Evolutionary conservation across 805 yeast genomes (phyloP).

Genomic region (Lipomyces yamanashiensis): DNA sequence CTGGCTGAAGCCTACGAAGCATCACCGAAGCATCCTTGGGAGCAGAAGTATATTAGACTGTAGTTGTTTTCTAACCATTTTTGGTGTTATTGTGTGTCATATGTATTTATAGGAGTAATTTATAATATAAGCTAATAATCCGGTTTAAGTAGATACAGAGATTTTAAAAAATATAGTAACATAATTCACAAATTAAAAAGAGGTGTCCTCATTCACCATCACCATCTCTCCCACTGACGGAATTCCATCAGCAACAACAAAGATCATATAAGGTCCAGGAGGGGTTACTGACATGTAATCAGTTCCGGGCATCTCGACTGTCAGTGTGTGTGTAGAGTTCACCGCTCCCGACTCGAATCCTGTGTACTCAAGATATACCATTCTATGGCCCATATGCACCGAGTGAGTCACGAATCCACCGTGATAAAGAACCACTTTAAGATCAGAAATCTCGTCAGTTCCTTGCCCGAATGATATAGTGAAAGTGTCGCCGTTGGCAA

Average conservation of each 20-base stretch:
- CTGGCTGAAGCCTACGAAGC: conserved; percentile 39
- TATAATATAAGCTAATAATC: too few relatives aligned
- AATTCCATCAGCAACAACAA: conserved; percentile 32
- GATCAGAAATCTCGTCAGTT: not conserved
- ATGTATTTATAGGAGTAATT: conserved; percentile 2
- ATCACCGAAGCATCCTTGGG: not conserved
- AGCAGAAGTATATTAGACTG: not conserved
- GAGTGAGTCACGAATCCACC: conserved; percentile 35
- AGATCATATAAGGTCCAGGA: conserved; percentile 31
- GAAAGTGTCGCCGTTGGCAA: conserved; percentile 25
- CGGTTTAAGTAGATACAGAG: not conserved
- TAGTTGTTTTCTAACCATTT: not conserved
- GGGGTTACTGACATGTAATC: conserved; percentile 28
- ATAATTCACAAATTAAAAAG: not conserved
- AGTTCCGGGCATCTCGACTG: conserved; percentile 26
- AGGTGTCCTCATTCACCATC: conserved; percentile 27
- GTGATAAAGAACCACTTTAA: conserved; percentile 26
- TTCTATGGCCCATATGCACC: conserved; percentile 33
- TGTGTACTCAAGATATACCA: conserved; percentile 28
- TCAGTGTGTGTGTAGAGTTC: conserved; percentile 16
- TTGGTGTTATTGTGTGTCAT: not conserved
- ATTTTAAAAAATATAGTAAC: not conserved
- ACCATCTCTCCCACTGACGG: conserved; percentile 27
- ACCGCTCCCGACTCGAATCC: conserved; percentile 11
- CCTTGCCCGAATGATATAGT: conserved; percentile 13